Conservation (phyloP, 805 yeast genomes). For the Barnettozyma siamensis region DNA sequence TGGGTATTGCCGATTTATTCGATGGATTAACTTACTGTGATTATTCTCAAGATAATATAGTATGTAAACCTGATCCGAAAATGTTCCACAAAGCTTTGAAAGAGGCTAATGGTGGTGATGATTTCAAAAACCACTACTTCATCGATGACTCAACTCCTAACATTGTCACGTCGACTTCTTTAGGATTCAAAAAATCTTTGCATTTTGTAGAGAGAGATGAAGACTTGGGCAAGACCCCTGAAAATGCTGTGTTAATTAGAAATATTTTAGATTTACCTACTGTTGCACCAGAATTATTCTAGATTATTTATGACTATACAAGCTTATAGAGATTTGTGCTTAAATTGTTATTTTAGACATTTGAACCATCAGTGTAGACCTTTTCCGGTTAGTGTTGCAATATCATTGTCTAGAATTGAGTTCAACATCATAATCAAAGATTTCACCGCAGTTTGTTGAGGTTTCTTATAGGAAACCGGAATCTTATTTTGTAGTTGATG, state of each 20-base stretch:
- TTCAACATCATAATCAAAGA: constrained; percentile 6
- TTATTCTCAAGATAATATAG: constrained; percentile 56
- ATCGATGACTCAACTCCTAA: constrained; percentile 86
- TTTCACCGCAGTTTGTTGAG: constrained; percentile 8
- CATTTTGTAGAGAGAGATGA: constrained; percentile 72
- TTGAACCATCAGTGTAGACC: no score
- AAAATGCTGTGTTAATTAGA: constrained; percentile 48
- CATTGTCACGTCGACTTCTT: constrained; percentile 61
- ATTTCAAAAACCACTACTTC: constrained; percentile 53
- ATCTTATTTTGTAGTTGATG: constrained; percentile 6
- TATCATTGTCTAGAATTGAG: neutral
- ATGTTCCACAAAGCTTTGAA: constrained; percentile 61
- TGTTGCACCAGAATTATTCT: constrained; percentile 22
- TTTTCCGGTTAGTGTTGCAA: neutral
- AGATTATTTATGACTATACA: no score
- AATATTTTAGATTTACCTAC: constrained; percentile 47
- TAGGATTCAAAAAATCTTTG: constrained; percentile 68
- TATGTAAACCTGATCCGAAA: constrained; percentile 83
- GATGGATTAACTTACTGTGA: constrained; percentile 95
- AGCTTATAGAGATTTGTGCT: no score
- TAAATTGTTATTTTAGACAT: no score
- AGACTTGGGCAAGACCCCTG: constrained; percentile 35
- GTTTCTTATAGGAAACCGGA: constrained; percentile 4
- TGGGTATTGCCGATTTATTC: constrained; percentile 88
- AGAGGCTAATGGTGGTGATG: constrained; percentile 43